Base-by-base conservation (phyloP, 805 yeast species). In the Saccharomycopsis selenospora region DNA sequence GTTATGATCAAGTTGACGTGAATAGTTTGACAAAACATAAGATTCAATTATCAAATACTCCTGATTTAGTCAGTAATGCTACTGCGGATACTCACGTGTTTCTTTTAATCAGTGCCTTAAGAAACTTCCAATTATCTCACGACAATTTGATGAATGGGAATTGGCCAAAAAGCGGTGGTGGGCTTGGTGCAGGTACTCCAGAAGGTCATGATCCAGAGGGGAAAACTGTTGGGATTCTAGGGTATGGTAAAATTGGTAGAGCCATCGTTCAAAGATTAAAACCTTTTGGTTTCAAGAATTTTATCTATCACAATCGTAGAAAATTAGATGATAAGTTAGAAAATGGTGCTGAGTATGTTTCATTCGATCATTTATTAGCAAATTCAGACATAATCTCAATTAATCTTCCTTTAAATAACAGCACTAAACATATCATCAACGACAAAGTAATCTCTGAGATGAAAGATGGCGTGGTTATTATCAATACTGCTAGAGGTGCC, bases 241-340 rank as follows among this genome's bases (percentile, higher is more conserved):
- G 96, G 13, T 73, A 88, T 77, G 96, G 96, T 28, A 95, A 95
- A 29, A 87, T 88, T 65, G 96, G 96, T 42, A 77, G 89, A 50
- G 85, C 86, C 26, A 79, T 88, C 46, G 73, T 87, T 47, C 77
- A 79, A 55, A 75, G 91, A 57, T 71, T 85, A 53, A 65, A 67
- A 55, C 90, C 91, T 6, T 87, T 88, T 64, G 95, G 93, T 2
- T 85, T 87, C 64, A 67, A 64, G 28, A 79, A 77, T 57, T 76
- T 84, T 55, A 64, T 82, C 33, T 88, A 88, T 66, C 75, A 87
- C 65, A 88, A 86, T 68, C 76, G 95, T 57, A 65, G 64, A 44
- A 68, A 71, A 60, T 68, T 88, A 54, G 48, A 72, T 4, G 66
- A 77, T 1, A 90, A 82, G 20, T 66, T 81, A 50, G 95, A 84